Evolutionary conservation across 192 early-diverging fungal genomes (phyloP), one percentile per base, ranked within the genome.

Genomic region (Linnemannia elongata): DNA sequence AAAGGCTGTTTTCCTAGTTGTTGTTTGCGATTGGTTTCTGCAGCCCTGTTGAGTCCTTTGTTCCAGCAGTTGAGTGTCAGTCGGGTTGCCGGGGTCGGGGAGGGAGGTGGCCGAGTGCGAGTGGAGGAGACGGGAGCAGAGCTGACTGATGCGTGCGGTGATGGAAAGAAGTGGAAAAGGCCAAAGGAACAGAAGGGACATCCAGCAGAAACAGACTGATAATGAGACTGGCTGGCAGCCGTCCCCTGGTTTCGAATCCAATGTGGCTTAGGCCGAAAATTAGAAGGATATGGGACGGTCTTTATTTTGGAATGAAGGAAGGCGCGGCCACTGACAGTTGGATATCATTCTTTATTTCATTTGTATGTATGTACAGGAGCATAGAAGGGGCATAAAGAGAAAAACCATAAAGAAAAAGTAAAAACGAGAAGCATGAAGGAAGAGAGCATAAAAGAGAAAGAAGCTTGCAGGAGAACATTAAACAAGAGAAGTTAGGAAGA

Each of bases 121-220:
- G 72, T 47, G 49, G 49, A 15, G 9, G 73, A 49, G 38, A 24
- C 30, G 13, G 49, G 52, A 41, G 49, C 30, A n/a, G 13, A 41
- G 69, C 7, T 24, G 41, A 42, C 69, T 52, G 72, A 74, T 74
- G 72, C 72, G 44, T n/a, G 69, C 7, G 39, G 38, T 71, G 69
- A 35, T 39, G 69, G 20, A 35, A 71, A 8, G 69, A 39, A 71
- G 13, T 8, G 38, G 38, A 41, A 38, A n/a, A 41, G 69, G 69
- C 3, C 8, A 39, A 71, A 22, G 69, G 18, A 9, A 17, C 1
- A 24, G 6, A 42, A 33, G 36, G 7, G 20, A 52, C 18, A 52
- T 22, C 49, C 49, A 22, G 18, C 49, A 52, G 5, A n/a, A n/a
- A n/a, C n/a, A n/a, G n/a, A n/a, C n/a, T n/a, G n/a, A 52, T 52